Evolutionary conservation across 352 stramenopile species (phyloP).

Genomic region (Globisporangium solare): DNA sequence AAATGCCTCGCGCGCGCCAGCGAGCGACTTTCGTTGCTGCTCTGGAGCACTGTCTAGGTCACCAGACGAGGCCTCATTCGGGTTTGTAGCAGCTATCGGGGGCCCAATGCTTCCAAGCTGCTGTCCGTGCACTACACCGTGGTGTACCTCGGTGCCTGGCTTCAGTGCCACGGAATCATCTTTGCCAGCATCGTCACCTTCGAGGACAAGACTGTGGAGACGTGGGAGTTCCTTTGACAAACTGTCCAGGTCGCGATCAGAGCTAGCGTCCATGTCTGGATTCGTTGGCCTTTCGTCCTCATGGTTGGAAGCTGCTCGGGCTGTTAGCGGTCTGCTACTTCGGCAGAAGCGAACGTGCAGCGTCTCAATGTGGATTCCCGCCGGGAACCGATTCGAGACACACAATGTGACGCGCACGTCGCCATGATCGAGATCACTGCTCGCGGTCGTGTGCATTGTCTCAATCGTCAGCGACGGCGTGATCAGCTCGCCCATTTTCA

Average conservation of each 20-base stretch:
- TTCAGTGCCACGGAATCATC: background rate
- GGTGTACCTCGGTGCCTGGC: background rate
- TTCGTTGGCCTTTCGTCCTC: background rate
- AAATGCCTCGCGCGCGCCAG: background rate
- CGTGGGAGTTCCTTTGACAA: constrained; percentile 2
- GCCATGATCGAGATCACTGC: constrained; percentile 38
- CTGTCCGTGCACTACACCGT: background rate
- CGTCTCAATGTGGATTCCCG: constrained; percentile 50
- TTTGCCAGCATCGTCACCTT: constrained; percentile 5
- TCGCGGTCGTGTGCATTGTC: constrained; percentile 37
- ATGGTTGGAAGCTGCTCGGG: background rate
- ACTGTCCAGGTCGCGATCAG: background rate
- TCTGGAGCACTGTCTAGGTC: background rate
- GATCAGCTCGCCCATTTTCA: constrained; percentile 60
- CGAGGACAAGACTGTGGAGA: constrained; percentile 18
- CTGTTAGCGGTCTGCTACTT: constrained; percentile 2
- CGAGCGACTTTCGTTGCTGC: background rate
- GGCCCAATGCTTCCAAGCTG: background rate
- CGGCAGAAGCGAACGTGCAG: constrained; percentile 39
- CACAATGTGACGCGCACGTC: constrained; percentile 51
- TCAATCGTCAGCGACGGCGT: constrained; percentile 41
- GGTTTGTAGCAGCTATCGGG: background rate
- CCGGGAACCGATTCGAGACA: constrained; percentile 56
- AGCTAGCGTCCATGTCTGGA: background rate
- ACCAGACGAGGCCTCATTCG: background rate